Evolutionary conservation across 2,329 filamentous ascomycete genomes (phyloP).

Genomic region (Calonectria multiphialidica): DNA sequence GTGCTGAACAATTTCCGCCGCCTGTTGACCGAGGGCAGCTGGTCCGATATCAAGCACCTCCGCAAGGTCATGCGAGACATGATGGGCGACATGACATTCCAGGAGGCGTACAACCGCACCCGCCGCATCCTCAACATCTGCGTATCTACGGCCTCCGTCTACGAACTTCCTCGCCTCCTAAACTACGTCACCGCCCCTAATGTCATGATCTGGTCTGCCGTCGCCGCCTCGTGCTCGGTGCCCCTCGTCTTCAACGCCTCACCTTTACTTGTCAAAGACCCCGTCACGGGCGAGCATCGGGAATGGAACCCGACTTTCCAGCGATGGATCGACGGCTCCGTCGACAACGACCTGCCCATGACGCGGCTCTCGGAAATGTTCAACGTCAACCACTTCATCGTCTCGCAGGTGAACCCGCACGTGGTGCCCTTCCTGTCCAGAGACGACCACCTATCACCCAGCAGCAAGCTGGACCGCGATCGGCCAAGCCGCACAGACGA

Average conservation of each 20-base stretch:
- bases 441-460: slow-evolving; percentile 71
- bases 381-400: slow-evolving; percentile 98
- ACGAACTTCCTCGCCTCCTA: slow-evolving; percentile 86
- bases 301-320: slow-evolving; percentile 90
- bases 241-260: slow-evolving; percentile 87
- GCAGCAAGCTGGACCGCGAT: slow-evolving; percentile 41
- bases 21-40: slow-evolving; percentile 83
- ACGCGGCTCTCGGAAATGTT: slow-evolving; percentile 93
- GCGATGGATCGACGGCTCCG: slow-evolving; percentile 93
- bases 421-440: slow-evolving; percentile 87
- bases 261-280: slow-evolving; percentile 86
- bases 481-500: slow-evolving; percentile 50
- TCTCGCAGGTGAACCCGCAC: slow-evolving; percentile 96
- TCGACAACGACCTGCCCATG: slow-evolving; percentile 95
- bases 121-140: slow-evolving; percentile 93
- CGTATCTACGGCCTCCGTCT: slow-evolving; percentile 88
- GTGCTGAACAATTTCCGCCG: slow-evolving; percentile 77
- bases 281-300: slow-evolving; percentile 79
- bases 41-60: slow-evolving; percentile 87
- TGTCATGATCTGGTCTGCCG: slow-evolving; percentile 95
- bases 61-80: slow-evolving; percentile 83
- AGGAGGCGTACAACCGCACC: slow-evolving; percentile 96
- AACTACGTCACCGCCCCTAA: slow-evolving; percentile 96
- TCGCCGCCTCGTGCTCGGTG: slow-evolving; percentile 95
- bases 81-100: slow-evolving; percentile 92